Percentiles rank a stretch among this genome's conserved stretches.
phyloP scores from a whole-genome alignment of 2,329 filamentous ascomycete genomes.

The Penicillium sp. region DNA sequence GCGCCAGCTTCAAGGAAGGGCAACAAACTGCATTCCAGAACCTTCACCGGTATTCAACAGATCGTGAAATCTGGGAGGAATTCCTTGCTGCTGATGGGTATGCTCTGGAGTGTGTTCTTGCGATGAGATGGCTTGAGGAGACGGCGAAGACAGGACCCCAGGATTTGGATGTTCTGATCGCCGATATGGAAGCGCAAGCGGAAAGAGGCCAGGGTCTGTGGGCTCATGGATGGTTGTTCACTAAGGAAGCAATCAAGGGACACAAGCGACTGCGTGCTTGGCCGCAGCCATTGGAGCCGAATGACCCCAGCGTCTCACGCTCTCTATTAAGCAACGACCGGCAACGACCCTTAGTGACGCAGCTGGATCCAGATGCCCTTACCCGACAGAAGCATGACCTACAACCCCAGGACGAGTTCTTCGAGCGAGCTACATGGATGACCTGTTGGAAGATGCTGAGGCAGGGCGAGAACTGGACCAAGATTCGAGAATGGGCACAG shows the following conservation, averaged over 20 bases:
- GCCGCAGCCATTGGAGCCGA: conserved; percentile 64
- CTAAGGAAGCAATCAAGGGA: conserved; percentile 83
- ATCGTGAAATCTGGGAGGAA: conserved; percentile 66
- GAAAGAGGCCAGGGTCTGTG: conserved; percentile 76
- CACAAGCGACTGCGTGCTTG: conserved; percentile 76
- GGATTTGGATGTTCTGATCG: conserved; percentile 73
- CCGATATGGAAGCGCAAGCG: conserved; percentile 72
- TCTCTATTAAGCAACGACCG: conserved; percentile 59
- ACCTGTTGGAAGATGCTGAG: conserved; percentile 92
- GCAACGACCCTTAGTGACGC: conserved; percentile 71
- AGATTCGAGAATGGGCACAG: conserved; percentile 82
- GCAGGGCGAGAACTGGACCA: conserved; percentile 70
- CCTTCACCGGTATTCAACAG: conserved; percentile 58
- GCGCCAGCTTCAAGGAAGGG: conserved; percentile 37
- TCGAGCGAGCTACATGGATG: conserved; percentile 87
- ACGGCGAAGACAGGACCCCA: conserved; percentile 67
- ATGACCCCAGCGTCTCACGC: conserved; percentile 57
- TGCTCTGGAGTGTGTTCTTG: conserved; percentile 74
- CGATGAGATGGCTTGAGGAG: conserved; percentile 83
- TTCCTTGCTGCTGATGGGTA: conserved; percentile 72
- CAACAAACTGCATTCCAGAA: conserved; percentile 43
- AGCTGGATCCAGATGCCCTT: conserved; percentile 89
- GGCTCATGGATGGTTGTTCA: conserved; percentile 89
- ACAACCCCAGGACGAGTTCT: conserved; percentile 80
- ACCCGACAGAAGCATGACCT: conserved; percentile 74